Conservation (phyloP, 1,139 yeast species). For the Taiozyma sp. region DNA sequence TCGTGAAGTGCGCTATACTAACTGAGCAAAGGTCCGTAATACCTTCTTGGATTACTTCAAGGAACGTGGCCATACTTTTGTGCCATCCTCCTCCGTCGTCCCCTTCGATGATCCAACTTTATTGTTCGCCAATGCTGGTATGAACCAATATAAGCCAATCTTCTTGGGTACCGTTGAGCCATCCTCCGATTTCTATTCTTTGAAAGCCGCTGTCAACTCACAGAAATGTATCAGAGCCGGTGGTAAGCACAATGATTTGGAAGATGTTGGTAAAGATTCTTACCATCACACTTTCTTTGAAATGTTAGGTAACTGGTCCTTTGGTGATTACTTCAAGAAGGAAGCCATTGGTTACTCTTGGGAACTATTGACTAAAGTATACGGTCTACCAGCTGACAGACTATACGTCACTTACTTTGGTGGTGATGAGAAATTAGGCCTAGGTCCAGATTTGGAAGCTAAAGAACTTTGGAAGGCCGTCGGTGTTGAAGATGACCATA, state of each 20-base stretch:
- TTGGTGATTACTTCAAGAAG: slow-evolving; percentile 95
- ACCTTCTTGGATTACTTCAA: slow-evolving; percentile 84
- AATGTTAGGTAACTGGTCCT: slow-evolving; percentile 99
- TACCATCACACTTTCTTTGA: slow-evolving; percentile 98
- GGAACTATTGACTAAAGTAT: slow-evolving; percentile 84
- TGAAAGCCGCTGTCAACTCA: slow-evolving; percentile 90
- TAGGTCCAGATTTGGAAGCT: slow-evolving; percentile 93
- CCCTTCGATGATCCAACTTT: slow-evolving; percentile 98
- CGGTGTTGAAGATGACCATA: slow-evolving; percentile 90
- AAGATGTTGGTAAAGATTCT: slow-evolving; percentile 96
- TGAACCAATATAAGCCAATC: slow-evolving; percentile 98
- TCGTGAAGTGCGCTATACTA: slow-evolving; percentile 2
- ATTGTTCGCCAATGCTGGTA: slow-evolving; percentile 95
- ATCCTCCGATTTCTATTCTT: slow-evolving; percentile 72
- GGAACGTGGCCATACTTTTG: slow-evolving; percentile 65
- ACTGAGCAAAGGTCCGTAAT: slow-evolving; percentile 54
- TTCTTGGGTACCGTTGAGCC: slow-evolving; percentile 97
- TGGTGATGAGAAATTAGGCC: slow-evolving; percentile 81
- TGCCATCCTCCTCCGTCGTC: slow-evolving; percentile 90
- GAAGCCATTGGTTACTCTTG: slow-evolving; percentile 89
- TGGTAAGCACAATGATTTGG: slow-evolving; percentile 97
- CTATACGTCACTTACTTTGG: slow-evolving; percentile 94
- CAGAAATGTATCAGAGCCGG: slow-evolving; percentile 99
- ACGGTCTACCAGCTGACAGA: slow-evolving; percentile 72
- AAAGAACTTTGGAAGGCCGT: slow-evolving; percentile 78